Conservation (phyloP, 2,329 filamentous ascomycete genomes). For the Magnaporthales sp. region DNA sequence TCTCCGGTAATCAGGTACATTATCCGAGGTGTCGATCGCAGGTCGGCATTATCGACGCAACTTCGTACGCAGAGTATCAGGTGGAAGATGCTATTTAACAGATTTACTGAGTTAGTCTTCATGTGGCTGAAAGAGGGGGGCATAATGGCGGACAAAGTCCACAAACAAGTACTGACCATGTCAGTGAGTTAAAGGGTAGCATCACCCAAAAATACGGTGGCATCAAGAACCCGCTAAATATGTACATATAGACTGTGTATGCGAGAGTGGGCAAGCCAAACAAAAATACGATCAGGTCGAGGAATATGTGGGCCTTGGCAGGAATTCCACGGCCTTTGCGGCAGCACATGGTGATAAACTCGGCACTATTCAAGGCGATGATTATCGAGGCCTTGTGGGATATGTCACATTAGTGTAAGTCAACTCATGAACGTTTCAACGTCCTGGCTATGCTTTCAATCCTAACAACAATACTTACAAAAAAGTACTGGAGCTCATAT, state of each 20-base stretch:
- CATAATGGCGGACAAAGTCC: not conserved
- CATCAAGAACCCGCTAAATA: too few species aligned
- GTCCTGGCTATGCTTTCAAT: too few species aligned
- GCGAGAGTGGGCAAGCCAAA: not conserved
- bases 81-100: conserved; percentile 11
- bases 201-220: not conserved
- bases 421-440: not conserved
- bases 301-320: conserved; percentile 17
- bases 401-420: not conserved
- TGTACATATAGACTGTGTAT: not conserved
- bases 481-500: not conserved
- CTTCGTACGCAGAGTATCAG: conserved; percentile 19
- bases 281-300: conserved; percentile 16
- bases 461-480: not conserved
- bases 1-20: conserved; percentile 15
- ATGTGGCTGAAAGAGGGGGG: not conserved
- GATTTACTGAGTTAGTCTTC: not conserved
- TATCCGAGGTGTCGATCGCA: conserved; percentile 12
- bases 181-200: not conserved
- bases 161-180: not conserved
- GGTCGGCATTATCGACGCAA: conserved; percentile 14
- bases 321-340: conserved; percentile 16
- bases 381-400: not conserved
- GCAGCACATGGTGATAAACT: conserved; percentile 16
- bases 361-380: conserved; percentile 16